Percentiles rank a stretch among this genome's conserved stretches.
These are phyloP conservation scores for Bonia amplexicaulis DNA, from an alignment of 176 grass and related monocot genomes.

Conservation along the genomic window DNA sequence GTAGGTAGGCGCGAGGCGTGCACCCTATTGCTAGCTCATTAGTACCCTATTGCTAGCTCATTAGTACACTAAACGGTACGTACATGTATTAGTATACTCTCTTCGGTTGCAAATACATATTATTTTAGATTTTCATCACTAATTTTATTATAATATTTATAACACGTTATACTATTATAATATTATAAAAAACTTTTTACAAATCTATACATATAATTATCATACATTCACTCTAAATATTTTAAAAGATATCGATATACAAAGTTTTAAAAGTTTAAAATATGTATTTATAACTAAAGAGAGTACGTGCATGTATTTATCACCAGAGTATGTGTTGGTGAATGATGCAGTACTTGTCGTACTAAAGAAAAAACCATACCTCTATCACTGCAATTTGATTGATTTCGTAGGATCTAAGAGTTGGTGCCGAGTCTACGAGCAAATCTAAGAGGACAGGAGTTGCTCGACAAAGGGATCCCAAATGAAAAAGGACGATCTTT, in stretches of 20 bases:
- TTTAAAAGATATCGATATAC: too few relatives aligned
- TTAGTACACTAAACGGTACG: not conserved
- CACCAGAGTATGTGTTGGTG: not conserved
- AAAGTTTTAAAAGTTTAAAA: too few relatives aligned
- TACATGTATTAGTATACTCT: too few relatives aligned
- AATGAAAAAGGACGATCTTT: conserved; percentile 30
- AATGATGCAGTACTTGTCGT: not conserved
- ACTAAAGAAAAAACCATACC: not conserved
- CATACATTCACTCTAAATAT: too few relatives aligned
- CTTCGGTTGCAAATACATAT: too few relatives aligned
- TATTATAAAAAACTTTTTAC: too few relatives aligned
- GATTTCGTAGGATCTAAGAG: conserved; percentile 30
- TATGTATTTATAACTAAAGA: too few relatives aligned
- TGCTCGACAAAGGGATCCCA: conserved; percentile 17
- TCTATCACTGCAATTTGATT: not conserved
- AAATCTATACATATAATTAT: too few relatives aligned
- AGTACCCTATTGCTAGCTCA: not conserved
- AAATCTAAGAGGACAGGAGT: conserved; percentile 9
- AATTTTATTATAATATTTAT: too few relatives aligned
- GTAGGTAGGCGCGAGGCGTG: not conserved
- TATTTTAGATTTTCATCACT: too few relatives aligned
- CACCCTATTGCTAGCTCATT: not conserved
- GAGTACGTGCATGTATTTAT: too few relatives aligned
- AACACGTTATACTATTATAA: too few relatives aligned
- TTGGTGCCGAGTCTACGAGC: conserved; percentile 31